These are phyloP conservation scores for Pythium utonaiense DNA, from an alignment of 352 stramenopile species.

Conservation along the genomic window DNA sequence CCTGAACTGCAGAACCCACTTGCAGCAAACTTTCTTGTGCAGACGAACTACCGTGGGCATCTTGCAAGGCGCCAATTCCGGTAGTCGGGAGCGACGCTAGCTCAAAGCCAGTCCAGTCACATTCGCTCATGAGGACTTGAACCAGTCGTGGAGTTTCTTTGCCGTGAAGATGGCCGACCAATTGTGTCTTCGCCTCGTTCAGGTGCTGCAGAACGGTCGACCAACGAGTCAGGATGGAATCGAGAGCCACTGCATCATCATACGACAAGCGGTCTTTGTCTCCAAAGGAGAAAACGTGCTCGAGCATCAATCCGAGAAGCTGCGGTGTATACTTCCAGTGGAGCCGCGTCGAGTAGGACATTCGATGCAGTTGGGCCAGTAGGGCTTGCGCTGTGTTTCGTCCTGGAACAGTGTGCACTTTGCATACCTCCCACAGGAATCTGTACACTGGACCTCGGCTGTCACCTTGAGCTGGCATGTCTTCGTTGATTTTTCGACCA, in stretches of 20 bases:
- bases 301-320: conserved; percentile 52
- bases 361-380: conserved; percentile 41
- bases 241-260: conserved; percentile 41
- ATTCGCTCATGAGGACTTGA: conserved; percentile 47
- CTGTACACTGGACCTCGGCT: conserved; percentile 11
- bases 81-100: conserved; percentile 18
- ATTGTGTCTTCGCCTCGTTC: conserved; percentile 52
- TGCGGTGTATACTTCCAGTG: conserved; percentile 70
- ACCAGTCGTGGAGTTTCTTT: conserved; percentile 59
- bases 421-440: conserved; percentile 63
- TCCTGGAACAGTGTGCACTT: conserved; percentile 33
- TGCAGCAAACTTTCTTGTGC: conserved; percentile 24
- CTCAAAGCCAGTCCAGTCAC: conserved; percentile 68
- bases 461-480: background rate
- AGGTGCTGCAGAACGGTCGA: conserved; percentile 43
- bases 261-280: conserved; percentile 53
- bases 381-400: conserved; percentile 34
- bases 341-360: conserved; percentile 38
- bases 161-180: conserved; percentile 57
- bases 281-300: conserved; percentile 46
- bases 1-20: conserved; percentile 31
- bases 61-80: background rate
- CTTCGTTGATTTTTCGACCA: conserved; percentile 35
- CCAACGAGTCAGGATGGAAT: conserved; percentile 52
- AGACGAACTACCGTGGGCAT: background rate